Evolutionary conservation across 768 basidiomycete species (phyloP).

Genomic region (Lenzites betulinus): DNA sequence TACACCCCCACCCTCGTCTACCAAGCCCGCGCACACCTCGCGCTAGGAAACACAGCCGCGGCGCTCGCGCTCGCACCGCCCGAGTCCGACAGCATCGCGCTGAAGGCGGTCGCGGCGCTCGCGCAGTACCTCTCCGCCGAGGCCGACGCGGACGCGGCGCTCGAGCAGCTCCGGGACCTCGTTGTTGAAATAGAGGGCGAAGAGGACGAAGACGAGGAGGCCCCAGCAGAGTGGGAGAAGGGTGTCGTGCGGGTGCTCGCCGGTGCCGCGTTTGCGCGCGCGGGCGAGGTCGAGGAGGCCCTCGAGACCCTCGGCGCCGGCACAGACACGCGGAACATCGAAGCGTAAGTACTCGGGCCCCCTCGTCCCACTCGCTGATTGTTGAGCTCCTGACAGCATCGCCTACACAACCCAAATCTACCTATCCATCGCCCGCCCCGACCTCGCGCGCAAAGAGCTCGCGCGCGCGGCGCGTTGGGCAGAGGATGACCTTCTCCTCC

Average conservation of each 20-base stretch:
- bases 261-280: constrained; percentile 82
- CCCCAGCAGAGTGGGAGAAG: constrained; percentile 67
- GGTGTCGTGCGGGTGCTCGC: constrained; percentile 76
- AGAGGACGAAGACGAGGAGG: constrained; percentile 56
- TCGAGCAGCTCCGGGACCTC: constrained; percentile 85
- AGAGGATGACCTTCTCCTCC: constrained; percentile 87
- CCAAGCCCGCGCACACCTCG: constrained; percentile 77
- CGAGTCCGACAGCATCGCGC: constrained; percentile 61
- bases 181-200: constrained; percentile 77
- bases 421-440: constrained; percentile 85
- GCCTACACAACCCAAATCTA: constrained; percentile 85
- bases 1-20: constrained; percentile 69
- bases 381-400: constrained; percentile 52
- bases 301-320: constrained; percentile 79
- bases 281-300: constrained; percentile 89
- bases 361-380: not conserved
- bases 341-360: constrained; percentile 64
- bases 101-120: constrained; percentile 72
- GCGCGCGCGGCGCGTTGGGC: constrained; percentile 82
- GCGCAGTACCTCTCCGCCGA: constrained; percentile 62
- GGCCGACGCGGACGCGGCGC: constrained; percentile 46
- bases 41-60: constrained; percentile 58
- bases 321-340: constrained; percentile 72
- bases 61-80: constrained; percentile 59
- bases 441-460: constrained; percentile 85